These are phyloP conservation scores for Begonia loranthoides DNA, from an alignment of 306 rosid species.

Conservation along the genomic window DNA sequence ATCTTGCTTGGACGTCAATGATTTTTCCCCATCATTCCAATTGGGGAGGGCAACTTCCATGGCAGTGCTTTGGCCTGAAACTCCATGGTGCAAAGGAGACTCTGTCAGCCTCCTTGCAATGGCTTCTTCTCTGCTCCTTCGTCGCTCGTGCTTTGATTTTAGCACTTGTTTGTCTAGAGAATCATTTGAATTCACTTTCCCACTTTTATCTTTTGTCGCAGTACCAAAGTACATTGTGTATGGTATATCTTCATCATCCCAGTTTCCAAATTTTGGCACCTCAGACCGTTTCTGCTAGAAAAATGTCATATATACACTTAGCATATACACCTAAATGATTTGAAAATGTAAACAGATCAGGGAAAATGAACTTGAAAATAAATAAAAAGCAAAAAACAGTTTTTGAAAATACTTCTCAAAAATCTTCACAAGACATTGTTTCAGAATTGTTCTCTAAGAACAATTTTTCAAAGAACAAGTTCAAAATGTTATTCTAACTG, in stretches of 20 bases:
- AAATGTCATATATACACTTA: neutral
- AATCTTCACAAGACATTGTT: no score
- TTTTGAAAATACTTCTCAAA: no score
- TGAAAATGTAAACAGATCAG: neutral
- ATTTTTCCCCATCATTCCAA: neutral
- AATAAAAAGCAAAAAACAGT: no score
- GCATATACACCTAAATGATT: neutral
- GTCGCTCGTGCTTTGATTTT: conserved; percentile 3
- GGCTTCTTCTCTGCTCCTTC: neutral
- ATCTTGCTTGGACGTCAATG: neutral
- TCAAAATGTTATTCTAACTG: no score
- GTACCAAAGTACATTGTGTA: conserved; percentile 14
- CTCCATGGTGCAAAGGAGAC: conserved; percentile 10
- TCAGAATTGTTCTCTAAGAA: no score
- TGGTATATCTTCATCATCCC: conserved; percentile 12
- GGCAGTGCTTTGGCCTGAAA: neutral
- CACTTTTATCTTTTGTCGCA: conserved; percentile 5
- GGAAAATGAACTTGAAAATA: no score
- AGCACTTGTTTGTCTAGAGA: neutral
- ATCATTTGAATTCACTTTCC: conserved; percentile 3
- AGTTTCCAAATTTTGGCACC: conserved; percentile 12
- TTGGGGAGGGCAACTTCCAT: neutral
- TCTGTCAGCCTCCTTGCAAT: conserved; percentile 2
- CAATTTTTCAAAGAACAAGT: no score
- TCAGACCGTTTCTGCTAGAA: conserved; percentile 7